These are phyloP conservation scores for Monosporascus sp. DNA, from an alignment of 2,329 filamentous ascomycete species.

Conservation along the genomic window DNA sequence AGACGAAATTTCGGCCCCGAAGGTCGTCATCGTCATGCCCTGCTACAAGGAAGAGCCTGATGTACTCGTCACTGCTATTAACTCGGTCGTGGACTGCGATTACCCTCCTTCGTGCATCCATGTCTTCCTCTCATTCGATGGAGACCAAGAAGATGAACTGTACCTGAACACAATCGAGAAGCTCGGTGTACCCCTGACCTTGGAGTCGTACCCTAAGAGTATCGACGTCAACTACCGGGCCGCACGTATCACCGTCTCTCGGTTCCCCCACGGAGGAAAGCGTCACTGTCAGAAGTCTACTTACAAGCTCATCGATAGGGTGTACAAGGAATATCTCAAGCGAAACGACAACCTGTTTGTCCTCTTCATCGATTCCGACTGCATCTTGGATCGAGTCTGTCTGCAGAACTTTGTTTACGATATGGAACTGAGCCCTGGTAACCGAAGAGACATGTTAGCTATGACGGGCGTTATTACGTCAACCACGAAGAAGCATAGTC, in stretches of 20 bases:
- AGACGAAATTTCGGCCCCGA: slow-evolving; percentile 80
- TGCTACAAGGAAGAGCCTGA: slow-evolving; percentile 90
- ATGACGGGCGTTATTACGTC: slow-evolving; percentile 98
- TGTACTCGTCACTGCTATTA: slow-evolving; percentile 75
- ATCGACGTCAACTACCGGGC: slow-evolving; percentile 84
- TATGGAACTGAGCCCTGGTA: slow-evolving; percentile 94
- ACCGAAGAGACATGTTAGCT: slow-evolving; percentile 85
- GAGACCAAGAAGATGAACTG: slow-evolving; percentile 79
- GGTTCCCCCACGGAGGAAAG: slow-evolving; percentile 91
- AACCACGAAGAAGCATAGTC: slow-evolving; percentile 78
- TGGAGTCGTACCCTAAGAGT: slow-evolving; percentile 77
- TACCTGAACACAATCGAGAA: slow-evolving; percentile 82
- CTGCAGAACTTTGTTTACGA: slow-evolving; percentile 98
- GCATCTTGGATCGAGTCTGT: slow-evolving; percentile 84
- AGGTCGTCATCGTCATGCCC: slow-evolving; percentile 94
- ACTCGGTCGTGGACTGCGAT: slow-evolving; percentile 90
- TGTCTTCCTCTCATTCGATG: slow-evolving; percentile 92
- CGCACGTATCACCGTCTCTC: slow-evolving; percentile 81
- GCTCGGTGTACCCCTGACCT: slow-evolving; percentile 72
- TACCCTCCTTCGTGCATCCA: slow-evolving; percentile 91
- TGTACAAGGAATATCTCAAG: slow-evolving; percentile 82
- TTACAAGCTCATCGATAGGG: slow-evolving; percentile 86
- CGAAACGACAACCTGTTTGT: slow-evolving; percentile 90
- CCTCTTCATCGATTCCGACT: slow-evolving; percentile 96
- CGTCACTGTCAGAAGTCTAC: slow-evolving; percentile 90